These are phyloP conservation scores for Phlyctochytrium planicorne DNA, from an alignment of 192 early-diverging fungal genomes.

Conservation along the genomic window DNA sequence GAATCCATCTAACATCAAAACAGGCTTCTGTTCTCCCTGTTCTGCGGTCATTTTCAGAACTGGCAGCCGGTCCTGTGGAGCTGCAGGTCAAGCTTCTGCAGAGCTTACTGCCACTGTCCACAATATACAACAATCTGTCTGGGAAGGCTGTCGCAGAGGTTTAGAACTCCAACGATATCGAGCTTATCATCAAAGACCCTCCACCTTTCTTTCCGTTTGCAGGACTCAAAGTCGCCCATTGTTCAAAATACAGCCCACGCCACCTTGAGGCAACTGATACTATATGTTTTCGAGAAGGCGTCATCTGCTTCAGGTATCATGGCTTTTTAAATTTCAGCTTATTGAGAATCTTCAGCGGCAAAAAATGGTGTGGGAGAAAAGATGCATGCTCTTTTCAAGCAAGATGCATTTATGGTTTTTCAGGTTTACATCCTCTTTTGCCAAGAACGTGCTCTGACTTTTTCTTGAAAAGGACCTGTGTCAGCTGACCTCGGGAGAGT, in stretches of 20 bases:
- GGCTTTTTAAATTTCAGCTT: too few species aligned
- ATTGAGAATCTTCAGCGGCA: too few species aligned
- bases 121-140: conserved; percentile 75
- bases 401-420: conserved; percentile 87
- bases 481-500: conserved; percentile 67
- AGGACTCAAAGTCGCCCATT: conserved; percentile 77
- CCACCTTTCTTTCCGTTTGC: conserved; percentile 76
- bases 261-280: conserved; percentile 79
- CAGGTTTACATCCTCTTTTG: conserved; percentile 46
- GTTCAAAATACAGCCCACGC: conserved; percentile 87
- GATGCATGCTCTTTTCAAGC: conserved; percentile 17
- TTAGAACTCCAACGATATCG: conserved; percentile 2
- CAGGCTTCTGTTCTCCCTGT: conserved; percentile 61
- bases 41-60: conserved; percentile 69
- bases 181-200: conserved; percentile 56
- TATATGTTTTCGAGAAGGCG: conserved; percentile 83
- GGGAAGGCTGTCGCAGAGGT: conserved; percentile 82
- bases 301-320: conserved; percentile 44
- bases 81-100: conserved; percentile 94
- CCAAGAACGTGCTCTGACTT: conserved; percentile 9
- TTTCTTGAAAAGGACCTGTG: conserved; percentile 70
- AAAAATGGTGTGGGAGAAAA: too few species aligned
- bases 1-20: conserved; percentile 5
- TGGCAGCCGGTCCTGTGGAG: conserved; percentile 69
- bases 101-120: conserved; percentile 83